A percentile compares a stretch with the other conserved stretches of the same genome.
Conservation (phyloP, 306 rosid species). For the Notholithocarpus densiflorus region DNA sequence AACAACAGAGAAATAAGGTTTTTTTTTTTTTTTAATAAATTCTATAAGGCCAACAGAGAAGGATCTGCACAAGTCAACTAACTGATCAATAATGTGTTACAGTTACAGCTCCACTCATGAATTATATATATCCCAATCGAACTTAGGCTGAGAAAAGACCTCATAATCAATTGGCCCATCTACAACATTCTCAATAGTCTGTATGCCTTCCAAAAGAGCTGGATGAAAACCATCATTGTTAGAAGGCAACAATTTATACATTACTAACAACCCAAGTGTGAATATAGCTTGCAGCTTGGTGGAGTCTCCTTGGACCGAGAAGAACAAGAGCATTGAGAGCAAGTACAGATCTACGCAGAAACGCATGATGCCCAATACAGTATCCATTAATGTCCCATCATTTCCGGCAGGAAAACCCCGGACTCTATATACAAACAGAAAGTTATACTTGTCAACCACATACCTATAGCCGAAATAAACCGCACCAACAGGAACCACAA, state of each 20-base stretch:
- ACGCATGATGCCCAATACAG: conserved; percentile 84
- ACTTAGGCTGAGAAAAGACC: conserved; percentile 81
- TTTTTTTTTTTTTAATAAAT: background rate
- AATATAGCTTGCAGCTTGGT: conserved; percentile 92
- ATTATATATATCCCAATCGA: conserved; percentile 83
- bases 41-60: conserved; percentile 13
- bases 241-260: conserved; percentile 74
- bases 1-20: conserved; percentile 23
- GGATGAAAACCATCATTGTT: conserved; percentile 53
- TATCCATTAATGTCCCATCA: conserved; percentile 90
- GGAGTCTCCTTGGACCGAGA: conserved; percentile 89
- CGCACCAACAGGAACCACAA: conserved; percentile 90
- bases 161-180: conserved; percentile 85
- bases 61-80: conserved; percentile 20
- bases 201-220: conserved; percentile 70
- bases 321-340: conserved; percentile 86
- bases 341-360: conserved; percentile 82
- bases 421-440: conserved; percentile 85
- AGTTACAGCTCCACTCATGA: conserved; percentile 36
- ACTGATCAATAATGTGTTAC: background rate
- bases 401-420: conserved; percentile 95
- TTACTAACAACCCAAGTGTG: conserved; percentile 77
- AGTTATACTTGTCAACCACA: conserved; percentile 94
- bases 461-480: conserved; percentile 90
- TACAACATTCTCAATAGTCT: conserved; percentile 66